Evolutionary conservation across 1,284 basidiomycete genomes (phyloP), one percentile per base, ranked within the genome.

Genomic region (Uromyces viciae-fabae): DNA sequence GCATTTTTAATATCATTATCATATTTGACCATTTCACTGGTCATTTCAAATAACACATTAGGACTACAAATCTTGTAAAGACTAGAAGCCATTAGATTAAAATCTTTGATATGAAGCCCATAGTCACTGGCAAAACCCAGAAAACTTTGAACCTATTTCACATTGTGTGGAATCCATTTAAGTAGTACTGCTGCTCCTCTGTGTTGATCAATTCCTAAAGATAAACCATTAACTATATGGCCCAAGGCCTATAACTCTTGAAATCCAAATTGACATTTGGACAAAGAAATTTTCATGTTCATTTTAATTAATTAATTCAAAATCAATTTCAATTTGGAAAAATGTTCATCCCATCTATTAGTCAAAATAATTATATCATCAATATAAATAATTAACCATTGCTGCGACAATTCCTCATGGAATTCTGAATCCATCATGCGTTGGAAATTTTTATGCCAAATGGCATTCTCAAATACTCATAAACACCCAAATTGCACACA

Each of bases 341-440:
- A 1, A 31, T 74, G 52, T 1, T 74, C 49, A 0, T 74, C 72
- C 43, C 43, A 58, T 1, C 8, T 33, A 1, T 33, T 43, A 22
- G 9, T 38, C 8, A 75, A 75, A 1, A 75, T 60, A 8, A 75
- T 75, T 14, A 75, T 75, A 42, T 75, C 73, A 60, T 75, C 73
- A 58, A 75, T 75, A 28, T 75, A 60, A 1, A 75, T 56, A 1
- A 75, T 58, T 22, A 75, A 17, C 11, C 54, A 42, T 0, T 31
- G n/a, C 38, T 56, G 8, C n/a, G n/a, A n/a, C n/a, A n/a, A n/a
- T n/a, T n/a, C n/a, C 36, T n/a, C 19, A 38, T n/a, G 54, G 19
- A 73, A 73, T 73, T 46, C 4, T 1, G 3, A 58, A 56, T 74
- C 43, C 72, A 75, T 75, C 54, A 75, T 60, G 1, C 54, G 28